Evolutionary conservation across 805 yeast genomes (phyloP).

Genomic region (Priceomyces haplophilus): DNA sequence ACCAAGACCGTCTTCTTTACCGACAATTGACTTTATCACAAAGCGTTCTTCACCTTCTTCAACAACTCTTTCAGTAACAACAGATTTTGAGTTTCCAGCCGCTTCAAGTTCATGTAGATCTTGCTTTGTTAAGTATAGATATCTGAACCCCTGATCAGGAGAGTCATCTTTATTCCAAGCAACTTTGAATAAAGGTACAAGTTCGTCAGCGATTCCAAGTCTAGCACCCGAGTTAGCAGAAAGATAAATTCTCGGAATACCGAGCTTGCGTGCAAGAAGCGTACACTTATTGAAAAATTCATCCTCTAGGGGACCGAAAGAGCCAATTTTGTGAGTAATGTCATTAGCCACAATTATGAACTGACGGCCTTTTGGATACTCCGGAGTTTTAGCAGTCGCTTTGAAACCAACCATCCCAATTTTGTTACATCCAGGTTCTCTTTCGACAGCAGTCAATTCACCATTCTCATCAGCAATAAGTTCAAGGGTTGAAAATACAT

Average conservation of each 20-base stretch:
- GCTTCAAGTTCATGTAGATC: conserved; percentile 55
- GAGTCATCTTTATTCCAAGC: conserved; percentile 82
- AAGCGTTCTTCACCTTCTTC: conserved; percentile 83
- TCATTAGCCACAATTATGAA: conserved; percentile 93
- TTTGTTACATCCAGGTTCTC: conserved; percentile 95
- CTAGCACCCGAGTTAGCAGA: conserved; percentile 99
- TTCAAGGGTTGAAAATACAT: conserved; percentile 75
- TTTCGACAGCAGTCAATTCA: conserved; percentile 77
- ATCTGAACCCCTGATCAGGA: conserved; percentile 85
- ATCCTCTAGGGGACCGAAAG: conserved; percentile 97
- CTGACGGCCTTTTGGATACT: conserved; percentile 94
- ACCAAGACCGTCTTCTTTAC: conserved; percentile 95
- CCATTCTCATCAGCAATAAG: conserved; percentile 80
- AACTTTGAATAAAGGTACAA: conserved; percentile 82
- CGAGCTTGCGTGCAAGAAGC: conserved; percentile 82
- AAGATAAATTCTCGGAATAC: conserved; percentile 92
- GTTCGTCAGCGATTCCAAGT: conserved; percentile 96
- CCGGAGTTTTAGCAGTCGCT: conserved; percentile 89
- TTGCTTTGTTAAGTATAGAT: conserved; percentile 76
- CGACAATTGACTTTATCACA: conserved; percentile 80
- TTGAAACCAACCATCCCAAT: conserved; percentile 98
- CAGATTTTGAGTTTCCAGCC: conserved; percentile 58
- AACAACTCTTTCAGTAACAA: conserved; percentile 73
- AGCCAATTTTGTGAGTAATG: conserved; percentile 96
- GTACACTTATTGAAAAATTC: conserved; percentile 88